These are phyloP conservation scores for Rutstroemia sp. DNA, from an alignment of 2,329 filamentous ascomycete species.

Conservation along the genomic window DNA sequence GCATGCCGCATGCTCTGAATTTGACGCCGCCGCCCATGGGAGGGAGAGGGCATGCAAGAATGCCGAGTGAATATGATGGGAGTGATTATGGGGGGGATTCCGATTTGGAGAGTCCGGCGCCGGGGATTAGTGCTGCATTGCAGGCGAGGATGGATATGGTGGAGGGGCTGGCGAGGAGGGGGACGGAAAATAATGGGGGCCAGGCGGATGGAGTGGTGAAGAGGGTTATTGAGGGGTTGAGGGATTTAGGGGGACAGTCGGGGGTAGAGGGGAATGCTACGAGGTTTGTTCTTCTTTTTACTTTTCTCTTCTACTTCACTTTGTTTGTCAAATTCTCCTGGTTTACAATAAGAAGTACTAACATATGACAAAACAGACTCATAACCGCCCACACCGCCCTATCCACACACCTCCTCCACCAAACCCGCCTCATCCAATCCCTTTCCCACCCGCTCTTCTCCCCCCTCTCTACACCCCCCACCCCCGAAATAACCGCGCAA, in stretches of 20 bases:
- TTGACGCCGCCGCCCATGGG: slow-evolving; percentile 19
- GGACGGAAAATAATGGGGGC: slow-evolving; percentile 59
- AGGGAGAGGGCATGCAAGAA: slow-evolving; percentile 39
- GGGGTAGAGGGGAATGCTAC: slow-evolving; percentile 65
- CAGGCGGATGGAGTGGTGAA: slow-evolving; percentile 58
- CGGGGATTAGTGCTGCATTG: slow-evolving; percentile 60
- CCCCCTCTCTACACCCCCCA: slow-evolving; percentile 55
- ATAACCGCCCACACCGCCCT: slow-evolving; percentile 70
- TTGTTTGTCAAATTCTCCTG: neutral
- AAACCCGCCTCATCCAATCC: slow-evolving; percentile 68
- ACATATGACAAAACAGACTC: slow-evolving; percentile 40
- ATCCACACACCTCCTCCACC: slow-evolving; percentile 66
- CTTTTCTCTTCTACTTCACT: neutral
- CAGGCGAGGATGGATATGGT: slow-evolving; percentile 65
- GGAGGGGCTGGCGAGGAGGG: slow-evolving; percentile 60
- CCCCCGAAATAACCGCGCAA: slow-evolving; percentile 58
- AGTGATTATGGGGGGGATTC: slow-evolving; percentile 69
- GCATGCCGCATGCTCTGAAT: slow-evolving; percentile 11
- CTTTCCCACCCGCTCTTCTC: slow-evolving; percentile 65
- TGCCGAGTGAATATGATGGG: slow-evolving; percentile 58
- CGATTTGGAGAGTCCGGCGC: slow-evolving; percentile 59
- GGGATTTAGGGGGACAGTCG: slow-evolving; percentile 66
- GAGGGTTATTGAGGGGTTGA: slow-evolving; percentile 61
- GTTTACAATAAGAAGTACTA: neutral
- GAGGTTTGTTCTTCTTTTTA: slow-evolving; percentile 40